Base-by-base conservation (phyloP, 495 filamentous ascomycete genomes). In the Cairneyella variabilis region DNA sequence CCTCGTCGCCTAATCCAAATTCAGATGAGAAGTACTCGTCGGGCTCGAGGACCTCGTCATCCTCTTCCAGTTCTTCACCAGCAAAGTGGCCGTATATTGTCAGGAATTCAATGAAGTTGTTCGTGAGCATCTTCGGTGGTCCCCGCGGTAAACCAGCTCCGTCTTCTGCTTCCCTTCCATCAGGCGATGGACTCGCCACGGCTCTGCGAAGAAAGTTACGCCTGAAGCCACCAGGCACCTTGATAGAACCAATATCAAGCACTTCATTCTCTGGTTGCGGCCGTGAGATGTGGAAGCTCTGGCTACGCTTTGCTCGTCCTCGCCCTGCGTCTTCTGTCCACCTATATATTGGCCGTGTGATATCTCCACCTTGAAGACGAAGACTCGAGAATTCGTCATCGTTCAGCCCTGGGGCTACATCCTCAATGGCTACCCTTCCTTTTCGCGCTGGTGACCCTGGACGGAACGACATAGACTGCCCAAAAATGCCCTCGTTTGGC, bases 31-130 rank as follows among this genome's bases (percentile, higher is more conserved):
- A 90, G 63, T 92, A 96, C 58, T 95, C 90, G 66, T 92, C 87
- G 4, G 87, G 87, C 14, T 75, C 78, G 53, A 95, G 71, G 2
- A 81, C 89, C 64, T 96, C 92, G 51, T 97, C 92, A 59, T 97
- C 93, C 64, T 97, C 91, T 67, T 96, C 90, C 6, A 98, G 77
- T 64, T 95, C 83, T 69, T 98, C 93, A 63, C 93, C 93, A 14
- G 93, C 93, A 66, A 97, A 98, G 70, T 97, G 95, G 3, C 95
- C 93, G 60, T 96, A 97, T 14, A 98, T 75, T 7, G 87, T 91
- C 45, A 98, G 67, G 60, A 97, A 98, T 65, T 98, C 95, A 39
- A 97, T 81, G 62, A 98, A 98, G 69, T 85, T 97, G 58, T 69
- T 89, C 11, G 93, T 95, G 39, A 96, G 81, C 14, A 95, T 71